A percentile compares a stretch with the other conserved stretches of the same genome.
These are phyloP conservation scores for Phytophthora citricola DNA, from an alignment of 352 stramenopile species.

Conservation along the genomic window DNA sequence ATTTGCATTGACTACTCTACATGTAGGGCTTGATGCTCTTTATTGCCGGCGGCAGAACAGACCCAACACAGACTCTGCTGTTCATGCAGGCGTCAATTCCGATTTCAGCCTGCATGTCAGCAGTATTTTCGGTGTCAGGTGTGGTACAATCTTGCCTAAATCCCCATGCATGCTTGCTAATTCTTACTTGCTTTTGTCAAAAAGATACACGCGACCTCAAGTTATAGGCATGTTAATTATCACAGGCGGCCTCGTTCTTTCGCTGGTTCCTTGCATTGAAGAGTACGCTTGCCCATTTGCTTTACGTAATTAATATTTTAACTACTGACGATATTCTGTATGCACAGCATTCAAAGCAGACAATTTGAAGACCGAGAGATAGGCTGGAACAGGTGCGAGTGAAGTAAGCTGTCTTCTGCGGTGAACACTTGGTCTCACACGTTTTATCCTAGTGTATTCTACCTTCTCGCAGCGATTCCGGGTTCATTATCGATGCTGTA, in stretches of 20 bases:
- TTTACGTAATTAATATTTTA: not conserved
- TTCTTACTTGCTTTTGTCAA: not conserved
- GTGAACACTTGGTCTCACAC: too few relatives aligned
- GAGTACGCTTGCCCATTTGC: conserved; percentile 54
- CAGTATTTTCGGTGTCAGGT: conserved; percentile 66
- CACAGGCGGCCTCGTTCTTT: conserved; percentile 69
- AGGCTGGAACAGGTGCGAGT: conserved; percentile 75
- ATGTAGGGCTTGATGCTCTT: conserved; percentile 84
- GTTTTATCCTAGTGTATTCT: conserved; percentile 56
- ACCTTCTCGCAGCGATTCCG: conserved; percentile 77
- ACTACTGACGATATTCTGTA: conserved; percentile 12
- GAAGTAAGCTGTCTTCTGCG: not conserved
- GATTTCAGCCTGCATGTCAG: conserved; percentile 67
- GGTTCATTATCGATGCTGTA: conserved; percentile 88
- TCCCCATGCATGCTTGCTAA: not conserved
- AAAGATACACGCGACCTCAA: conserved; percentile 77
- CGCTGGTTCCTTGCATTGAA: conserved; percentile 76
- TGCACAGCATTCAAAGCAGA: conserved; percentile 61
- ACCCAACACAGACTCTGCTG: conserved; percentile 84
- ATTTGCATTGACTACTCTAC: not conserved
- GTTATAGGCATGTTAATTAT: conserved; percentile 78
- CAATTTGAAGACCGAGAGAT: conserved; percentile 75
- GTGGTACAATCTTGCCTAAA: not conserved
- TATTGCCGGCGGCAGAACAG: conserved; percentile 80
- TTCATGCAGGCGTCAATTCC: conserved; percentile 89